These are phyloP conservation scores for Millerozyma miso DNA, from an alignment of 805 yeast genomes.

Conservation along the genomic window DNA sequence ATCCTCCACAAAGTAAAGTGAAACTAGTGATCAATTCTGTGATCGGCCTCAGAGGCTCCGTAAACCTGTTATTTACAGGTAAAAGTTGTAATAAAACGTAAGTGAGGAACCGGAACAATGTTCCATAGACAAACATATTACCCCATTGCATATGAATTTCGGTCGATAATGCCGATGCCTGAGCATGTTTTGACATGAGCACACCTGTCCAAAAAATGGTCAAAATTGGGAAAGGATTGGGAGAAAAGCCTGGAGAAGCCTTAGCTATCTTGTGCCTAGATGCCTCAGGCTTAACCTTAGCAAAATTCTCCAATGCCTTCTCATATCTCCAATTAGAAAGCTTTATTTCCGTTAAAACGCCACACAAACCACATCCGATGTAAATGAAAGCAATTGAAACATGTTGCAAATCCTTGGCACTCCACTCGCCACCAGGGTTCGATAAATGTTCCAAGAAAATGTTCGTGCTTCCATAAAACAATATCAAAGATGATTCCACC, in stretches of 20 bases:
- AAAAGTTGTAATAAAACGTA: constrained; percentile 44
- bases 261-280: constrained; percentile 13
- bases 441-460: constrained; percentile 83
- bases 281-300: constrained; percentile 1
- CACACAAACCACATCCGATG: constrained; percentile 90
- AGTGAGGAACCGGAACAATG: constrained; percentile 69
- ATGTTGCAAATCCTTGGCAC: constrained; percentile 50
- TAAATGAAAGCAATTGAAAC: constrained; percentile 40
- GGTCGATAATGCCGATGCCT: constrained; percentile 75
- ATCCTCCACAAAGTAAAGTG: constrained; percentile 81
- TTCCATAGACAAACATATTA: constrained; percentile 71
- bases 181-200: constrained; percentile 92
- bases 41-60: constrained; percentile 57
- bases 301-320: constrained; percentile 17
- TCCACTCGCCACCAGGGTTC: constrained; percentile 72
- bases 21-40: constrained; percentile 81
- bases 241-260: constrained; percentile 71
- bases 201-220: constrained; percentile 96
- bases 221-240: constrained; percentile 91
- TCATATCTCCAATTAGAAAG: constrained; percentile 56
- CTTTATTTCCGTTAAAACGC: constrained; percentile 72
- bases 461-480: constrained; percentile 86
- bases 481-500: constrained; percentile 72
- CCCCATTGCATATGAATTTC: constrained; percentile 93
- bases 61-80: constrained; percentile 29